Conservation (phyloP, 495 filamentous ascomycete species). For the Symbiotaphrina buchneri region DNA sequence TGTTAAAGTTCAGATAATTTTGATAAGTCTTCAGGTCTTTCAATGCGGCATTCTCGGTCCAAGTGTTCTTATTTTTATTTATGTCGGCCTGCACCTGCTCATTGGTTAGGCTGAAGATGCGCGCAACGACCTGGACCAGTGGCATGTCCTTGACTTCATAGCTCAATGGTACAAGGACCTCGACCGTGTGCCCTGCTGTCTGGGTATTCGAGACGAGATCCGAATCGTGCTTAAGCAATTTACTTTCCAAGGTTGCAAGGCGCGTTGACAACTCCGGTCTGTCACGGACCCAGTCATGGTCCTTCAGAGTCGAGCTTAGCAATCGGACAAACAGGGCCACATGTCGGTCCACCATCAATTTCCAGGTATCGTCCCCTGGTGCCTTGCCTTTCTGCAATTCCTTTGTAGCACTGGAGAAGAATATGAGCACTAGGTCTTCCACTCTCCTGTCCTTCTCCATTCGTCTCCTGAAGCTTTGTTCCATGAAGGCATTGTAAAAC, state of each 20-base stretch:
- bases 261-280: conserved; percentile 60
- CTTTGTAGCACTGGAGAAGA: conserved; percentile 78
- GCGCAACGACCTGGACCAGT: conserved; percentile 65
- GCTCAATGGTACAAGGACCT: conserved; percentile 59
- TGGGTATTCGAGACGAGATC: conserved; percentile 40
- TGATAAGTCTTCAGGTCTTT: conserved; percentile 87
- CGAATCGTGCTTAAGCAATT: conserved; percentile 87
- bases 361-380: conserved; percentile 77
- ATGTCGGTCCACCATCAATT: conserved; percentile 79
- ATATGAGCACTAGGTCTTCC: conserved; percentile 74
- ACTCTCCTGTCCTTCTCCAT: conserved; percentile 89
- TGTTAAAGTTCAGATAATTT: conserved; percentile 60
- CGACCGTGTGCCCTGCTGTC: conserved; percentile 36
- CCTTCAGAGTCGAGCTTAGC: conserved; percentile 54
- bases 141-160: conserved; percentile 95
- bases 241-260: conserved; percentile 68
- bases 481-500: conserved; percentile 55
- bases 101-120: conserved; percentile 58
- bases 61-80: conserved; percentile 49
- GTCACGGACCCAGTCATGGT: conserved; percentile 59
- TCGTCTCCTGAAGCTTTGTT: conserved; percentile 43
- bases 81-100: conserved; percentile 68
- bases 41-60: conserved; percentile 83
- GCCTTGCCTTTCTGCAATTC: conserved; percentile 65
- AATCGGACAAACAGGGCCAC: conserved; percentile 88